Percentiles rank a stretch among this genome's conserved stretches.
These are phyloP conservation scores for Anastatica hierochuntica DNA, from an alignment of 345 rosid species.

Conservation along the genomic window DNA sequence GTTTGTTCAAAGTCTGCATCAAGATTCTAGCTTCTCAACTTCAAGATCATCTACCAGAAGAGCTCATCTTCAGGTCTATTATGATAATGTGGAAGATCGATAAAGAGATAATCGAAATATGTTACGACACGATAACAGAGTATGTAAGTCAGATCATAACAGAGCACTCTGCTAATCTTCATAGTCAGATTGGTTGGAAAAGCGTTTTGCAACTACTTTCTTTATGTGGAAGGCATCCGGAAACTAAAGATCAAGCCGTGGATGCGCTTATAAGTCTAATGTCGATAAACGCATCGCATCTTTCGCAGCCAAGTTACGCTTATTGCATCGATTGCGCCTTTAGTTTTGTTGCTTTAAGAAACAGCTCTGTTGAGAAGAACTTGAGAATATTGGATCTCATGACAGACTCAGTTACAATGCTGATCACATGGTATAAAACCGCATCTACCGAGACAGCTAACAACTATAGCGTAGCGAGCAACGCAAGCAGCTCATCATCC, in stretches of 20 bases:
- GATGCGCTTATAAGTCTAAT: conserved; percentile 53
- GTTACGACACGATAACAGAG: conserved; percentile 46
- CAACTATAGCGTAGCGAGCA: conserved; percentile 40
- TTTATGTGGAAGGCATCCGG: conserved; percentile 55
- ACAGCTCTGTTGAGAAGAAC: conserved; percentile 59
- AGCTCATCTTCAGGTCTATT: conserved; percentile 65
- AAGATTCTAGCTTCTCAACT: conserved; percentile 43
- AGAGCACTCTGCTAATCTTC: conserved; percentile 52
- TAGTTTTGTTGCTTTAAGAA: conserved; percentile 61
- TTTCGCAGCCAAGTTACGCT: conserved; percentile 46
- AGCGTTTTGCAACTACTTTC: conserved; percentile 61
- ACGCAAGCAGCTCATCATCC: conserved; percentile 40
- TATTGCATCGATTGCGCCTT: conserved; percentile 76
- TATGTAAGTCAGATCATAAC: conserved; percentile 50
- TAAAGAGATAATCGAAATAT: conserved; percentile 71
- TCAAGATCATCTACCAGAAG: conserved; percentile 46
- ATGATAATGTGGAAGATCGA: conserved; percentile 85
- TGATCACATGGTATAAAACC: conserved; percentile 45
- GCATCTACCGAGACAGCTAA: conserved; percentile 34
- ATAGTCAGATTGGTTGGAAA: conserved; percentile 71
- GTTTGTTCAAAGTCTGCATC: conserved; percentile 57
- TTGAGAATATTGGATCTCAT: conserved; percentile 55
- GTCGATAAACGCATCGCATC: conserved; percentile 35
- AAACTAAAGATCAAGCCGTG: conserved; percentile 65
- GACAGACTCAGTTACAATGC: conserved; percentile 47